Conservation (phyloP, 23 red algal genomes). For the Pyropia haitanensis region DNA sequence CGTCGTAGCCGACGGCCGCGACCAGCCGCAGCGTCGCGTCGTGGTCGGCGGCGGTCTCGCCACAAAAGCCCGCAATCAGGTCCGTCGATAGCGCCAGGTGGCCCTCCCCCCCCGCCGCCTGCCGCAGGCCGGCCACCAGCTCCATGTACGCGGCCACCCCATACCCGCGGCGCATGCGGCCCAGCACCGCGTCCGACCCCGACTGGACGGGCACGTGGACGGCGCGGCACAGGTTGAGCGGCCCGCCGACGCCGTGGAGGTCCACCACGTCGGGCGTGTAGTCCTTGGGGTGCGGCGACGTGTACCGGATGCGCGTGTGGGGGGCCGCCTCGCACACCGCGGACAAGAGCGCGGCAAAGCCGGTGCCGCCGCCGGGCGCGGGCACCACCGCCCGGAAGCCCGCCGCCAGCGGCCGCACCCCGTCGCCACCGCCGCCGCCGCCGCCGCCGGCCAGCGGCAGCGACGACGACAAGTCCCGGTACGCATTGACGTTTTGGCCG, state of each 20-base stretch:
- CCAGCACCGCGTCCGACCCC: slow-evolving; percentile 24
- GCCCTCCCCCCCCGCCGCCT: background rate
- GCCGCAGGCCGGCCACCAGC: slow-evolving; percentile 7
- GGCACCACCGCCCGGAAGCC: background rate
- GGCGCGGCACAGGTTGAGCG: slow-evolving; percentile 21
- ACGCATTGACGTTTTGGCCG: slow-evolving; percentile 64
- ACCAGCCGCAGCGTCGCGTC: slow-evolving; percentile 33
- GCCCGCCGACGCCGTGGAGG: background rate
- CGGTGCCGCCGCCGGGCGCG: background rate
- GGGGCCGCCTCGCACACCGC: slow-evolving; percentile 27
- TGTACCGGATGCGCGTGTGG: slow-evolving; percentile 48
- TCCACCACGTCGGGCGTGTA: slow-evolving; percentile 43
- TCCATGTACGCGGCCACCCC: slow-evolving; percentile 22
- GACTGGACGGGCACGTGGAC: slow-evolving; percentile 55
- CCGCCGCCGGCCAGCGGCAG: background rate
- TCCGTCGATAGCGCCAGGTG: slow-evolving; percentile 38
- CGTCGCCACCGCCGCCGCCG: background rate
- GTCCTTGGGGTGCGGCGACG: slow-evolving; percentile 48
- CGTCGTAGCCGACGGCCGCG: slow-evolving; percentile 20
- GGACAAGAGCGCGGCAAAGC: slow-evolving; percentile 33
- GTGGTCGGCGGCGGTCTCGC: slow-evolving; percentile 48
- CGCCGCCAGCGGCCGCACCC: background rate
- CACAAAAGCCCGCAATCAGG: slow-evolving; percentile 55
- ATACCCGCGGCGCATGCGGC: slow-evolving; percentile 44
- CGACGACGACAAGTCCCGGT: background rate